Evolutionary conservation across 495 filamentous ascomycete species (phyloP).

Genomic region (Annulohypoxylon maeteangense): DNA sequence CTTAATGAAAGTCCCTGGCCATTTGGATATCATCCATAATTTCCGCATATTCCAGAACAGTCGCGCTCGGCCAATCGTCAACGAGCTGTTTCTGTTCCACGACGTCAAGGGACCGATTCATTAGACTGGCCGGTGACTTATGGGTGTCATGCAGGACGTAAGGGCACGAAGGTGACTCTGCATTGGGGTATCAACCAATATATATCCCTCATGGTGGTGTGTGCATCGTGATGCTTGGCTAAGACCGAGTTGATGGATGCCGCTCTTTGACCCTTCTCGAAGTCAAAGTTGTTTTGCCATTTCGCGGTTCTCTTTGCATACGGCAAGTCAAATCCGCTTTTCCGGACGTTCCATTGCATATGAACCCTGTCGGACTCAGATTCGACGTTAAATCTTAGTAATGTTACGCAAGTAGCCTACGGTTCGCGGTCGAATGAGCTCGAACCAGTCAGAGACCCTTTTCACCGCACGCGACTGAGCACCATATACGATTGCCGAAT

Average conservation of each 20-base stretch:
- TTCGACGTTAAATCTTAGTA: constrained; percentile 37
- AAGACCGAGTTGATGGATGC: constrained; percentile 39
- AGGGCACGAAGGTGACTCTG: constrained; percentile 33
- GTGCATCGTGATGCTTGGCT: constrained; percentile 33
- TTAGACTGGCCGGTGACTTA: constrained; percentile 26
- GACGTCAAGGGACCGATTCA: constrained; percentile 31
- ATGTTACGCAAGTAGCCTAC: constrained; percentile 33
- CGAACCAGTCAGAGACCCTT: constrained; percentile 19
- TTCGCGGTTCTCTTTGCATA: constrained; percentile 36
- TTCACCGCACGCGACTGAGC: constrained; percentile 31
- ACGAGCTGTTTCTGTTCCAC: constrained; percentile 23
- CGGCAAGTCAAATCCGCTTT: constrained; percentile 40
- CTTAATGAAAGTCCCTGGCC: constrained; percentile 21
- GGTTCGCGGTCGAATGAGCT: constrained; percentile 23
- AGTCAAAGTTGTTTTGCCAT: constrained; percentile 28
- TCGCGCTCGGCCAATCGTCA: constrained; percentile 19
- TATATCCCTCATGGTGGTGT: constrained; percentile 41
- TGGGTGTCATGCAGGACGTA: constrained; percentile 44
- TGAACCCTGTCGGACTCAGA: constrained; percentile 31
- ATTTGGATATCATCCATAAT: constrained; percentile 42
- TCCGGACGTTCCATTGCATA: constrained; percentile 44
- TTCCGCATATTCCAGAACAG: constrained; percentile 38
- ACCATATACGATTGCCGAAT: constrained; percentile 27
- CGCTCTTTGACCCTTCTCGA: constrained; percentile 14
- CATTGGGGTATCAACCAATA: constrained; percentile 42